phyloP scores from a whole-genome alignment of 306 rosid genomes.

The Vigna nakashimae region DNA sequence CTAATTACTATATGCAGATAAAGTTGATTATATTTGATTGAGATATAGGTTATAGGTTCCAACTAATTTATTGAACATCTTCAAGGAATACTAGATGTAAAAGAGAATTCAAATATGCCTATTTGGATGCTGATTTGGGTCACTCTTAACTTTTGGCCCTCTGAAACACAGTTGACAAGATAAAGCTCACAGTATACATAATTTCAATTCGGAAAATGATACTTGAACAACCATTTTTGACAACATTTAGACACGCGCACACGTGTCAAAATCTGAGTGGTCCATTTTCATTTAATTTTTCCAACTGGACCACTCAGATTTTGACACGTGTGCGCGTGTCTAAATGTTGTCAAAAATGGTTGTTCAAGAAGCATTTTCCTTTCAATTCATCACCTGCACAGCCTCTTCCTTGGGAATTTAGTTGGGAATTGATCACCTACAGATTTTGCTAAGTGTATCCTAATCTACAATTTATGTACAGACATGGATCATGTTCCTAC shows the following conservation, averaged over 20 bases:
- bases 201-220: too few species aligned
- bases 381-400: too few species aligned
- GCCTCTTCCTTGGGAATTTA: background rate
- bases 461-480: constrained; percentile 47
- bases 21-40: constrained; percentile 3
- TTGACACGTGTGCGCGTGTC: too few species aligned
- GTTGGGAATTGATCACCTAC: constrained; percentile 22
- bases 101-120: background rate
- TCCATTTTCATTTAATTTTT: too few species aligned
- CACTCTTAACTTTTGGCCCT: background rate
- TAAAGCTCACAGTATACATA: background rate
- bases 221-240: too few species aligned
- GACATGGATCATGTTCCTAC: constrained; percentile 19
- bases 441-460: constrained; percentile 38
- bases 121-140: constrained; percentile 12
- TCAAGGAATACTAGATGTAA: constrained; percentile 17
- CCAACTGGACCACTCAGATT: too few species aligned
- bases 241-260: too few species aligned
- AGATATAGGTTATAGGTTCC: background rate
- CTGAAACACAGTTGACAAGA: background rate
- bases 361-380: too few species aligned
- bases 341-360: too few species aligned
- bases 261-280: too few species aligned
- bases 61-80: constrained; percentile 30
- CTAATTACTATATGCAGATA: constrained; percentile 24